These are phyloP conservation scores for Luvunga scandens DNA, from an alignment of 345 rosid genomes.

Conservation along the genomic window DNA sequence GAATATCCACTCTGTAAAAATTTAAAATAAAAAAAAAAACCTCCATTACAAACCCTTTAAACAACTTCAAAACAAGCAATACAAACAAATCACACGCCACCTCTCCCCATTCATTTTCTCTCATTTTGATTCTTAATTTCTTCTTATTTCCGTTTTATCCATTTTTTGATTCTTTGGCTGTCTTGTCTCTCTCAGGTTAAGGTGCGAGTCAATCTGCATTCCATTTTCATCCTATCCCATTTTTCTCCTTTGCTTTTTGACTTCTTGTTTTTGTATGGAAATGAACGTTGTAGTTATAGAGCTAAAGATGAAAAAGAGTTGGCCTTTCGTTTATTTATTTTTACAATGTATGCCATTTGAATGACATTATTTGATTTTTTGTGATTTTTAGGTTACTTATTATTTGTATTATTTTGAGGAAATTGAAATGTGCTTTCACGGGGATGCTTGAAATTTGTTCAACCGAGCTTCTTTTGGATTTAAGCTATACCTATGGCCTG, in stretches of 20 bases:
- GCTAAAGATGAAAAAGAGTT: not conserved
- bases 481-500: not conserved
- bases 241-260: not conserved
- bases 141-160: slow-evolving; percentile 4
- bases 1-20: not conserved
- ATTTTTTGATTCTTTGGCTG: not conserved
- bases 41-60: not conserved
- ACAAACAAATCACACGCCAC: not conserved
- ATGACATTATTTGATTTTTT: too few species aligned
- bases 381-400: slow-evolving; percentile 5
- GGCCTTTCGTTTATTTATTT: not conserved
- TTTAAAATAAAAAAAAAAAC: not conserved
- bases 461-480: not conserved
- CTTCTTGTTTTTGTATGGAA: not conserved
- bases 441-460: not conserved
- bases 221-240: not conserved
- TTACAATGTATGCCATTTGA: too few species aligned
- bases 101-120: not conserved
- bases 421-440: not conserved
- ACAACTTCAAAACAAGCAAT: not conserved
- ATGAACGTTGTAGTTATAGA: not conserved
- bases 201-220: slow-evolving; percentile 12
- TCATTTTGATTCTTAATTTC: not conserved
- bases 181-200: slow-evolving; percentile 13
- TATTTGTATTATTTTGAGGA: not conserved